phyloP scores from a whole-genome alignment of 495 filamentous ascomycete species.

The Hypomontagnella submonticulosa region DNA sequence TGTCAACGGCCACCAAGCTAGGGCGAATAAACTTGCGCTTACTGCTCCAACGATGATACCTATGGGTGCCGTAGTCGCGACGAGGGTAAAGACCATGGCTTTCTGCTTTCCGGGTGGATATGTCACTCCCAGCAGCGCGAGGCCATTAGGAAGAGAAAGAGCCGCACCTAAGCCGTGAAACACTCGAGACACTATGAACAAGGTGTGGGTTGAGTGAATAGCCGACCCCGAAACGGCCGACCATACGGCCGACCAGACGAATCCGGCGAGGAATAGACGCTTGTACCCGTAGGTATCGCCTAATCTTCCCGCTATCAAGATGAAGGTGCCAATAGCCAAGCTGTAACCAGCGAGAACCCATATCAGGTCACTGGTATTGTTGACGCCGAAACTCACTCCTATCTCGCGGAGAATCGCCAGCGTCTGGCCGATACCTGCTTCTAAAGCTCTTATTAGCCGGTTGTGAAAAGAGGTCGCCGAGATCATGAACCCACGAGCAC shows the following conservation, averaged over 20 bases:
- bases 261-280: slow-evolving; percentile 68
- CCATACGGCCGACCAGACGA: slow-evolving; percentile 71
- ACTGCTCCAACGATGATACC: slow-evolving; percentile 59
- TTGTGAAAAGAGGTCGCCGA: slow-evolving; percentile 45
- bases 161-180: slow-evolving; percentile 66
- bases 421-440: slow-evolving; percentile 55
- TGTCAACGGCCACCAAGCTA: slow-evolving; percentile 71
- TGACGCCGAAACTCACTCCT: slow-evolving; percentile 51
- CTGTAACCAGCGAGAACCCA: slow-evolving; percentile 64
- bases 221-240: slow-evolving; percentile 66
- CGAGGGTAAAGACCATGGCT: slow-evolving; percentile 62
- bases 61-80: slow-evolving; percentile 62
- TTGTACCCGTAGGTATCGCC: slow-evolving; percentile 75
- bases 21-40: slow-evolving; percentile 60
- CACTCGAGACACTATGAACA: slow-evolving; percentile 61
- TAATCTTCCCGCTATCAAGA: slow-evolving; percentile 66
- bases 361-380: slow-evolving; percentile 54
- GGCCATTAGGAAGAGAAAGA: slow-evolving; percentile 60
- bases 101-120: slow-evolving; percentile 59
- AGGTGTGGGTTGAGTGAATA: slow-evolving; percentile 44
- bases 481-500: slow-evolving; percentile 39
- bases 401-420: slow-evolving; percentile 38
- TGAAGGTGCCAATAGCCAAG: slow-evolving; percentile 71
- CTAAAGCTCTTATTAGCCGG: slow-evolving; percentile 63
- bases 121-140: slow-evolving; percentile 59